phyloP scores from a whole-genome alignment of 179 eudicot species.

The Monotropa hypopitys region DNA sequence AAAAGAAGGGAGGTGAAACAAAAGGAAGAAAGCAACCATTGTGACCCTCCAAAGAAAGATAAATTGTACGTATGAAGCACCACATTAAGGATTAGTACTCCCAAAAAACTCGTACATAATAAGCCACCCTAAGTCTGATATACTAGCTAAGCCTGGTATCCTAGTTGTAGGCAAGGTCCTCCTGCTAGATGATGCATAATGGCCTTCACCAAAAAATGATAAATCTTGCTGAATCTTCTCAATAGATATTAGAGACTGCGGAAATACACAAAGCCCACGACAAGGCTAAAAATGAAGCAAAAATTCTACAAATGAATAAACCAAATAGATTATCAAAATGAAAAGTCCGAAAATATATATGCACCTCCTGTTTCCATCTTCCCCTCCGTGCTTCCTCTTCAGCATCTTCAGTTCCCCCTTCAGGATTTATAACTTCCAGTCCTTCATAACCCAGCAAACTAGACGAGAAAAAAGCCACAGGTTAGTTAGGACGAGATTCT shows the following conservation, averaged over 20 bases:
- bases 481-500: background rate
- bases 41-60: background rate
- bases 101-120: background rate
- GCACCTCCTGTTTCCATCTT: constrained; percentile 50
- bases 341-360: background rate
- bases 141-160: too few species aligned
- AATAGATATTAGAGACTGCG: background rate
- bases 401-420: constrained; percentile 52
- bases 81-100: background rate
- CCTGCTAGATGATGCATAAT: background rate
- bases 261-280: background rate
- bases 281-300: background rate
- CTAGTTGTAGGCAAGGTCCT: too few species aligned
- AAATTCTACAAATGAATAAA: background rate
- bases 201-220: background rate
- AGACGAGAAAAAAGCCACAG: background rate
- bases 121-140: too few species aligned
- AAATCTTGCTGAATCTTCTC: background rate
- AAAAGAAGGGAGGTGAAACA: background rate
- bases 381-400: constrained; percentile 51
- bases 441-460: constrained; percentile 44
- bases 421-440: constrained; percentile 49
- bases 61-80: background rate
- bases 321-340: background rate
- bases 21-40: background rate